Base-by-base conservation (phyloP, 1,284 basidiomycete genomes). In the Sporisorium graminicola region DNA sequence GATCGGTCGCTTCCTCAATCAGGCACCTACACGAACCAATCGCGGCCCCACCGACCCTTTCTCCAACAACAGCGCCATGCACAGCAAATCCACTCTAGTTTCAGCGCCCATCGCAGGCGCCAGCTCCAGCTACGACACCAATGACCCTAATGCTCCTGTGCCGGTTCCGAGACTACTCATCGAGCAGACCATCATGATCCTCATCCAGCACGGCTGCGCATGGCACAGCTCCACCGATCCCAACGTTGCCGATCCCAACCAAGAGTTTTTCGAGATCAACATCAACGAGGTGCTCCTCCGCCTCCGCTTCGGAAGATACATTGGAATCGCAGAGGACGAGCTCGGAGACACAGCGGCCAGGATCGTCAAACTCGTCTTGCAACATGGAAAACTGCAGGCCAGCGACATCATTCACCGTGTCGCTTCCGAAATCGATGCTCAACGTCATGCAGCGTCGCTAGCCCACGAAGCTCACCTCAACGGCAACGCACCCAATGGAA, bases 361-460 rank as follows among this genome's bases (percentile, higher is more conserved):
- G 27, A 74, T 82, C 40, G 68, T 80, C 47, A 66, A 66, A 49
- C 65, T 76, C 22, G 87, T 97, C 42, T 87, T 96, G 58, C 90
- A 94, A 80, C 92, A 94, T 82, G 95, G 95, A 46, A 95, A 95
- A 86, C 89, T 97, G 77, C 90, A 90, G 56, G 89, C 91, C 9
- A 90, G 90, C 78, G 91, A 93, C 67, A 90, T 95, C 52, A 84
- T 93, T 29, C 84, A 87, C 35, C 83, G 93, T 20, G 88, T 88
- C 52, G 50, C 63, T 14, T 53, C 62, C n/a, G 64, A 67, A 6
- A 65, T 65, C 35, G 24, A 61, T 12, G 51, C 55, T 9, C 68
- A 71, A 24, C 58, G 49, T 29, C 56, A 57, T 18, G 51, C 59
- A 29, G 42, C 65, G 0, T 40, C 58, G 3, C 29, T 35, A 10